Percentiles rank a stretch among this genome's conserved stretches.
phyloP scores from a whole-genome alignment of 495 filamentous ascomycete genomes.

The Xylaria nigripes region DNA sequence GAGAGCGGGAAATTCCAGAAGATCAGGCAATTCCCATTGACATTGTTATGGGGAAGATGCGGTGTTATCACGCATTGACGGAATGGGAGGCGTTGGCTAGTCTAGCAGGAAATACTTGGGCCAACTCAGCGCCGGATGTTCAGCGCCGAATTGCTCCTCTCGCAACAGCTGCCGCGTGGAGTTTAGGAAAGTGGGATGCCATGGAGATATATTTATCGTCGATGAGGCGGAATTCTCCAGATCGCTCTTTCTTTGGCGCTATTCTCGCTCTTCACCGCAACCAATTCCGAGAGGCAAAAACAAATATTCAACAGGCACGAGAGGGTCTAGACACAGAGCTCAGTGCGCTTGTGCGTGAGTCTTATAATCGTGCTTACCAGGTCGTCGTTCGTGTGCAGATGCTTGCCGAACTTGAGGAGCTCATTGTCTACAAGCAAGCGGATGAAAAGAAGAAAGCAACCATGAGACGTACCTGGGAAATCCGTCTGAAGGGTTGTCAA shows the following conservation, averaged over 20 bases:
- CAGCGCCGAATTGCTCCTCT: conserved; percentile 83
- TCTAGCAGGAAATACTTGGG: conserved; percentile 88
- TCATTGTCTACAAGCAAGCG: conserved; percentile 94
- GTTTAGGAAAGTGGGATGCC: conserved; percentile 87
- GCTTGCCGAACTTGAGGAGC: conserved; percentile 96
- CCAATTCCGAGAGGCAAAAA: conserved; percentile 77
- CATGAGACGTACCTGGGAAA: conserved; percentile 91
- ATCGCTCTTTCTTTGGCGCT: conserved; percentile 94
- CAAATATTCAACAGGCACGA: conserved; percentile 81
- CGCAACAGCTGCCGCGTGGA: conserved; percentile 96
- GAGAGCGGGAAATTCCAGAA: conserved; percentile 57
- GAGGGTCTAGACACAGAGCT: conserved; percentile 93
- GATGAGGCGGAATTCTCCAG: conserved; percentile 87
- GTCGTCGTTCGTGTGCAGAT: conserved; percentile 96
- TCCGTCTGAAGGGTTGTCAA: conserved; percentile 86
- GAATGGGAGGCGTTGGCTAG: conserved; percentile 91
- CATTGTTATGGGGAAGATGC: conserved; percentile 98
- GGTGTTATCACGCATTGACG: conserved; percentile 91
- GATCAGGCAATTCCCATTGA: conserved; percentile 64
- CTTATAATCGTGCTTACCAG: conserved; percentile 91
- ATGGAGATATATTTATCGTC: conserved; percentile 95
- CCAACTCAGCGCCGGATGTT: conserved; percentile 72
- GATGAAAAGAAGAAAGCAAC: conserved; percentile 80
- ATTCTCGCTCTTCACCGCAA: conserved; percentile 91
- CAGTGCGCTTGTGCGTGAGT: conserved; percentile 88